Percentiles rank a stretch among this genome's conserved stretches.
Evolutionary conservation across 2,329 filamentous ascomycete genomes (phyloP).

Genomic region (Stagonosporopsis tanaceti): DNA sequence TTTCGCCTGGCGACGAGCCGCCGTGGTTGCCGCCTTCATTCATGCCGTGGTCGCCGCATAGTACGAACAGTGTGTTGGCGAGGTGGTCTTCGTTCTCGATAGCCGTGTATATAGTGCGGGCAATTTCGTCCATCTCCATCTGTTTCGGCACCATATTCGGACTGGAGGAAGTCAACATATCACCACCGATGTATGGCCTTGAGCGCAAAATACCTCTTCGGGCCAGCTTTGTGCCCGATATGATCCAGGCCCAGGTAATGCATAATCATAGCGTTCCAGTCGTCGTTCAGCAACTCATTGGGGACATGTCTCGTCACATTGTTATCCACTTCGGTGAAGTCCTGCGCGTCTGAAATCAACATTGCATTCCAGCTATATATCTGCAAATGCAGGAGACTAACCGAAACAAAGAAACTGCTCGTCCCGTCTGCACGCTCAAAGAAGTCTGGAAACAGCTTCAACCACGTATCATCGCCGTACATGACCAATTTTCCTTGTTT

Average conservation of each 20-base stretch:
- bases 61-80: slow-evolving; percentile 78
- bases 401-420: slow-evolving; percentile 96
- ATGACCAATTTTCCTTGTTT: slow-evolving; percentile 75
- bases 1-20: slow-evolving; percentile 91
- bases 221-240: slow-evolving; percentile 95
- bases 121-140: slow-evolving; percentile 87
- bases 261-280: slow-evolving; percentile 94
- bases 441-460: slow-evolving; percentile 90
- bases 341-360: slow-evolving; percentile 61
- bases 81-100: slow-evolving; percentile 77
- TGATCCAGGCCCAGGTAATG: slow-evolving; percentile 97
- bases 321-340: slow-evolving; percentile 96
- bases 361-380: slow-evolving; percentile 45
- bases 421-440: slow-evolving; percentile 92
- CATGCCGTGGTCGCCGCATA: slow-evolving; percentile 98
- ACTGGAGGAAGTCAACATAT: slow-evolving; percentile 54
- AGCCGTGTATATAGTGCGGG: slow-evolving; percentile 76
- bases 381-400: slow-evolving; percentile 59
- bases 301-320: slow-evolving; percentile 94
- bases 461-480: slow-evolving; percentile 98
- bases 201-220: slow-evolving; percentile 66
- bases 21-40: slow-evolving; percentile 98
- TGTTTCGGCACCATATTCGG: slow-evolving; percentile 94
- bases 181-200: slow-evolving; percentile 26
- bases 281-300: slow-evolving; percentile 74